A percentile compares a stretch with the other conserved stretches of the same genome.
phyloP scores from a whole-genome alignment of 129 eudicot genomes.

The Gnaphalium uliginosum region DNA sequence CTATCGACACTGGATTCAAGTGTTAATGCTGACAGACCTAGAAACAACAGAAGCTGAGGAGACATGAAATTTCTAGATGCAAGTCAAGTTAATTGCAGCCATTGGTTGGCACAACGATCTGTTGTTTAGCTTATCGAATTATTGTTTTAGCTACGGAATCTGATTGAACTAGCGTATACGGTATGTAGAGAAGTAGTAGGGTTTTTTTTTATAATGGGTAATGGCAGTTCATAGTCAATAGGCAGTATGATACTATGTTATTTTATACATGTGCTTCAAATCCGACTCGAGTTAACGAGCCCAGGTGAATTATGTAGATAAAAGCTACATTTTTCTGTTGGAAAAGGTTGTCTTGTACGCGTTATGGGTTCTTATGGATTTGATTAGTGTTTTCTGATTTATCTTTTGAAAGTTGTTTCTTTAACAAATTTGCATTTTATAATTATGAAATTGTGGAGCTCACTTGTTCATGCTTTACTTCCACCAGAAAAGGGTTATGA shows the following conservation, averaged over 20 bases:
- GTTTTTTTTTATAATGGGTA: constrained; percentile 16
- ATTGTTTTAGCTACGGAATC: constrained; percentile 17
- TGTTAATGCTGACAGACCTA: constrained; percentile 44
- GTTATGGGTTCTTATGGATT: not conserved
- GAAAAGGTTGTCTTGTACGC: constrained; percentile 1
- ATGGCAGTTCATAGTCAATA: constrained; percentile 14
- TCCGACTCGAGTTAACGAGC: constrained; percentile 1
- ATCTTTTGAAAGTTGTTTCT: not conserved
- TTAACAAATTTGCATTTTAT: not conserved
- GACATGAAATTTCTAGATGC: not conserved
- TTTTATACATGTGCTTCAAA: constrained; percentile 28
- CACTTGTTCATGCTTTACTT: too few relatives aligned
- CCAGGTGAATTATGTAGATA: constrained; percentile 37
- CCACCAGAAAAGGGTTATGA: too few relatives aligned
- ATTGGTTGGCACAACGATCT: constrained; percentile 12
- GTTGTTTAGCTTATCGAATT: constrained; percentile 5
- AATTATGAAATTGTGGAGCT: not conserved
- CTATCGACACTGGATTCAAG: constrained; percentile 67
- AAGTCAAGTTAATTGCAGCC: constrained; percentile 5
- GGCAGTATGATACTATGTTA: constrained; percentile 9
- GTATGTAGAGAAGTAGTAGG: constrained; percentile 17
- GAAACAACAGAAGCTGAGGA: constrained; percentile 53
- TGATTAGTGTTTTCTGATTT: not conserved
- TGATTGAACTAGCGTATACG: constrained; percentile 21
- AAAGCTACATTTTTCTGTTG: constrained; percentile 20